Evolutionary conservation across 768 basidiomycete species (phyloP).

Genomic region (Tricholoma flavovirens): DNA sequence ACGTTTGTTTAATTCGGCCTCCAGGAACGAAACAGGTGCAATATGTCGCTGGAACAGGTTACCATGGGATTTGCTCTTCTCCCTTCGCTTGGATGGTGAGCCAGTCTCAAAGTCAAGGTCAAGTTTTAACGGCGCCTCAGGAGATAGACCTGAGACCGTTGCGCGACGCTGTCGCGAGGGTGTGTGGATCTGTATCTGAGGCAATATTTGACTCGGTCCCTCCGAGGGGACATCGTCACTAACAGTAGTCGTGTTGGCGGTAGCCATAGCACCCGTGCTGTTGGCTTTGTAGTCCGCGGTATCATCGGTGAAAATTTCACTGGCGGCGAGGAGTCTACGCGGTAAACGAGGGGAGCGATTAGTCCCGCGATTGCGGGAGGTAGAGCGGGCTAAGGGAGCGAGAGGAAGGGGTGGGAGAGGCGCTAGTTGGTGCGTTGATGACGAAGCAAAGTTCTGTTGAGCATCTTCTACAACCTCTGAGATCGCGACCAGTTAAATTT

Average conservation of each 20-base stretch:
- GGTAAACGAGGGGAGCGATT: slow-evolving; percentile 51
- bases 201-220: slow-evolving; percentile 24
- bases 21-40: slow-evolving; percentile 56
- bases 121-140: slow-evolving; percentile 27
- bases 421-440: slow-evolving; percentile 36
- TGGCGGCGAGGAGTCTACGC: slow-evolving; percentile 57
- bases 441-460: slow-evolving; percentile 64
- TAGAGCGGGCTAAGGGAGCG: slow-evolving; percentile 47
- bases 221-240: slow-evolving; percentile 18
- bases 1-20: slow-evolving; percentile 63
- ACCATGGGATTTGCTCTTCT: slow-evolving; percentile 62
- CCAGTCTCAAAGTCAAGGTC: slow-evolving; percentile 35
- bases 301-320: slow-evolving; percentile 61
- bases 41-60: slow-evolving; percentile 62
- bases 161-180: slow-evolving; percentile 50
- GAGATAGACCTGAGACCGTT: slow-evolving; percentile 64
- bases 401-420: slow-evolving; percentile 61
- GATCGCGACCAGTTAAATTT: slow-evolving; percentile 7
- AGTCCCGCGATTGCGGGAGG: slow-evolving; percentile 33
- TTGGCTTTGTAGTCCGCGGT: slow-evolving; percentile 27
- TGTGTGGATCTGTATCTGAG: slow-evolving; percentile 29
- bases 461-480: slow-evolving; percentile 81
- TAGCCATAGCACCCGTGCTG: slow-evolving; percentile 27
- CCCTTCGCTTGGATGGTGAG: slow-evolving; percentile 59
- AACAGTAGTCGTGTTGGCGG: slow-evolving; percentile 20